Conservation (phyloP, 192 early-diverging fungal species). For the Lunasporangiospora selenospora region DNA sequence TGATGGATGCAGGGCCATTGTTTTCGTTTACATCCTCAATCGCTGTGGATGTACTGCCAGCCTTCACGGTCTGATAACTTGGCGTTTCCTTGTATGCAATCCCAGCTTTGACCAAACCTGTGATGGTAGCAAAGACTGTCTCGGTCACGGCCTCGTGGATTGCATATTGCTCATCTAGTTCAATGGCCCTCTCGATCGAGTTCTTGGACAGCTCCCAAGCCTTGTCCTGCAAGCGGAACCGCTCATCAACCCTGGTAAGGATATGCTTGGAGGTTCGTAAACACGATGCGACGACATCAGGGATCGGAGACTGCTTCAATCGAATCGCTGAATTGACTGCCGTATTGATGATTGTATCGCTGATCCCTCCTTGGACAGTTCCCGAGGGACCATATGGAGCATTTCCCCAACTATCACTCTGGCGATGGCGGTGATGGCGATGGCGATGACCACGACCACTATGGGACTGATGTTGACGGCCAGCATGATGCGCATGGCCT, state of each 20-base stretch:
- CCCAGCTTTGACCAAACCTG: conserved; percentile 57
- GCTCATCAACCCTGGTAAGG: conserved; percentile 54
- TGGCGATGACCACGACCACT: not conserved
- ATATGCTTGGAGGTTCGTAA: conserved; percentile 37
- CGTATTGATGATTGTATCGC: conserved; percentile 51
- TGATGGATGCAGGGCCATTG: too few species aligned
- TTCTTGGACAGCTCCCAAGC: conserved; percentile 57
- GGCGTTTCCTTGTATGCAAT: conserved; percentile 57
- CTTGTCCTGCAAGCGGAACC: conserved; percentile 54
- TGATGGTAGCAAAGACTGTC: conserved; percentile 47
- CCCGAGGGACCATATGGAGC: too few species aligned
- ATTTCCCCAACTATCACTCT: not conserved
- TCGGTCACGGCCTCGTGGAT: conserved; percentile 60
- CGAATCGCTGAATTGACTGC: conserved; percentile 55
- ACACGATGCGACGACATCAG: conserved; percentile 51
- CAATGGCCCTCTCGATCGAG: conserved; percentile 56
- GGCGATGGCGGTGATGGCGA: not conserved
- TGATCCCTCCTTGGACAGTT: conserved; percentile 7
- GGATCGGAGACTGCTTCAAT: conserved; percentile 63
- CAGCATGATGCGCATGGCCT: too few species aligned
- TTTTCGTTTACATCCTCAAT: too few species aligned
- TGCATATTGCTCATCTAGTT: conserved; percentile 60
- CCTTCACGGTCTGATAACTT: conserved; percentile 37
- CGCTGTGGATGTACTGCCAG: too few species aligned
- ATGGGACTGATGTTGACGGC: too few species aligned